Conservation (phyloP, 2,329 filamentous ascomycete species). For the Aspergillus sp. region DNA sequence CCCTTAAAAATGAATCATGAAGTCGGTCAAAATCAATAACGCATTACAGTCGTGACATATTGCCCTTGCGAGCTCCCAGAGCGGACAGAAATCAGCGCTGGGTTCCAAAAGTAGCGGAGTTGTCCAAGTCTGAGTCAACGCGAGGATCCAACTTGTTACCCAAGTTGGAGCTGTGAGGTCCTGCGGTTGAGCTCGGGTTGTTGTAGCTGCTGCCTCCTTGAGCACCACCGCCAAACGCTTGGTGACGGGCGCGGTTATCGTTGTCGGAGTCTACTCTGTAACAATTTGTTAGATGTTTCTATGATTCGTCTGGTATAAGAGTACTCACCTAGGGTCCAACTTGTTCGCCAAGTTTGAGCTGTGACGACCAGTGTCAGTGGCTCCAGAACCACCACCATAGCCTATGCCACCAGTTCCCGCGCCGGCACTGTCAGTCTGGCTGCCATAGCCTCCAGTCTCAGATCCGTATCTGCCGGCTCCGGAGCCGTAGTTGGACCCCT, state of each 20-base stretch:
- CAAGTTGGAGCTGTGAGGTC: conserved; percentile 4
- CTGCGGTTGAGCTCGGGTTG: neutral
- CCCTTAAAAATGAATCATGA: no score
- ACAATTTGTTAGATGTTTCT: neutral
- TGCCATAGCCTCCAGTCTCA: conserved; percentile 1
- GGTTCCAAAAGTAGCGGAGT: conserved; percentile 2
- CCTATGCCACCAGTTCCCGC: neutral
- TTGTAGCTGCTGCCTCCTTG: conserved; percentile 11
- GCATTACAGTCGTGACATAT: neutral
- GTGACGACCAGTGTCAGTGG: conserved; percentile 2
- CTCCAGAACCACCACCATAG: neutral
- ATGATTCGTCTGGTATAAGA: neutral
- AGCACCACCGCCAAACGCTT: conserved; percentile 3
- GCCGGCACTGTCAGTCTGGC: conserved; percentile 5
- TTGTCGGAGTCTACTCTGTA: neutral
- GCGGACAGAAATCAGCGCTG: conserved; percentile 4
- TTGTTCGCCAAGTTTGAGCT: neutral
- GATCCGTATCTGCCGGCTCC: conserved; percentile 18
- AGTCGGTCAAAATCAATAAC: no score
- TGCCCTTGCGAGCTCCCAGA: neutral
- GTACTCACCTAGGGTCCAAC: neutral
- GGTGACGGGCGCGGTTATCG: neutral
- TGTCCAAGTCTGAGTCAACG: conserved; percentile 5
- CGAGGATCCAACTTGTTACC: conserved; percentile 7
- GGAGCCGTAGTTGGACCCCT: conserved; percentile 2